Evolutionary conservation across 2,329 filamentous ascomycete genomes (phyloP), one percentile per base, ranked within the genome.

Genomic region (Fusarium oligoseptatum): DNA sequence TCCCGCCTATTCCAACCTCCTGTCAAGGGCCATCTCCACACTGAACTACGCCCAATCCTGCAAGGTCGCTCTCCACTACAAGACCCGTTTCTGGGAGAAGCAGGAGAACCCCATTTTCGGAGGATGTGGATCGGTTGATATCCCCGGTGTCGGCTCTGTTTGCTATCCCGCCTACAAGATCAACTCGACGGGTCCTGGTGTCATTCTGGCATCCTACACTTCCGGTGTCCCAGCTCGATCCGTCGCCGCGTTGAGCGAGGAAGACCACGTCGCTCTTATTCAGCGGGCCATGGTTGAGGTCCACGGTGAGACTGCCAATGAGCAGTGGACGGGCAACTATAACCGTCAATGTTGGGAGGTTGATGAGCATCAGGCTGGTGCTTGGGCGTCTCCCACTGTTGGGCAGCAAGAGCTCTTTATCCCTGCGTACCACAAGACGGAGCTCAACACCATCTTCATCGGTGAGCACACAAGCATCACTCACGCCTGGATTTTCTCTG

Each of bases 11-110:
- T 37, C 39, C 3, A 39, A 20, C 61, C 55, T 85, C 41, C 85
- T 89, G 63, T 79, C 76, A 64, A 84, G 86, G 70, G 87, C 87
- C 14, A 88, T 89, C 77, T 73, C 78, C n/a, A 83, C 84, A 36
- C 73, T 89, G 60, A 80, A 81, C 17, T 89, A 89, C 81, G 77
- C 69, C 2, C 76, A 37, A 9, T 76, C 81, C 0, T 84, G 86
- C 84, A 89, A 75, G 2, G 60, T 68, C 0, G 72, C 50, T 1
- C 41, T 75, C 8, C 66, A 75, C 6, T 94, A 92, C 84, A 85
- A 88, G 73, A 90, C 91, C 0, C 90, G 92, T 2, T 90, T 89
- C 83, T 90, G 88, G 88, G 87, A 90, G 78, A 83, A 86, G 66
- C 82, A 82, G 57, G 80, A 83, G n/a, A 82, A 83, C 41, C 87